Conservation (phyloP, 768 basidiomycete genomes). For the Erythrobasidium yunnanense region DNA sequence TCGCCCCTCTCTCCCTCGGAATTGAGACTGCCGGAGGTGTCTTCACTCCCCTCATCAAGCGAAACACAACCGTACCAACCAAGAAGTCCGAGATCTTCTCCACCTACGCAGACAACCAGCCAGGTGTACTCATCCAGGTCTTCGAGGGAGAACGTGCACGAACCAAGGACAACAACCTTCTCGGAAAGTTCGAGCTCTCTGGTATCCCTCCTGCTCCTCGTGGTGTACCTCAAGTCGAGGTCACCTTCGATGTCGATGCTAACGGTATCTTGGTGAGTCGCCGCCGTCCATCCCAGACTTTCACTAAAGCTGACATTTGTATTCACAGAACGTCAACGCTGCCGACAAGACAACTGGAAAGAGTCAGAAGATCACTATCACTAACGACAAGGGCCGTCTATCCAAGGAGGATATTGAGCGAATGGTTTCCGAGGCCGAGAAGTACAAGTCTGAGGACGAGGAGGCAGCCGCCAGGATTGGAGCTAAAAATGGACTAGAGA, state of each 20-base stretch:
- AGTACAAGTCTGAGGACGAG: conserved; percentile 59
- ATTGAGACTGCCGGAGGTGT: conserved; percentile 99
- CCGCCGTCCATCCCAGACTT: background rate
- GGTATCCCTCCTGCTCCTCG: conserved; percentile 94
- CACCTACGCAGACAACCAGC: conserved; percentile 96
- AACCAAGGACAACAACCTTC: conserved; percentile 95
- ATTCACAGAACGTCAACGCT: conserved; percentile 79
- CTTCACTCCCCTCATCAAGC: conserved; percentile 96
- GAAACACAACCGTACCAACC: conserved; percentile 95
- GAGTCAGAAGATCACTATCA: conserved; percentile 65
- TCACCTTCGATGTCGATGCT: conserved; percentile 95
- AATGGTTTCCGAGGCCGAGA: conserved; percentile 90
- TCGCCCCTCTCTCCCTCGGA: conserved; percentile 77
- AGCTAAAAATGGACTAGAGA: conserved; percentile 85
- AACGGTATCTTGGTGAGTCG: conserved; percentile 53
- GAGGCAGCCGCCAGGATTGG: conserved; percentile 63
- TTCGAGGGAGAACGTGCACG: conserved; percentile 91
- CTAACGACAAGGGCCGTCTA: conserved; percentile 91
- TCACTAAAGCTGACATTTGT: background rate
- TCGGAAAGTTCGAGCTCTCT: conserved; percentile 95
- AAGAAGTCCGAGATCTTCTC: conserved; percentile 99
- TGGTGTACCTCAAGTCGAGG: conserved; percentile 94
- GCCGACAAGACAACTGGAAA: conserved; percentile 47
- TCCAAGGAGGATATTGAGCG: conserved; percentile 97
- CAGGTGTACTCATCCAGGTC: conserved; percentile 94